Base-by-base conservation (phyloP, 352 stramenopile species). In the Phytophthora pisi region DNA sequence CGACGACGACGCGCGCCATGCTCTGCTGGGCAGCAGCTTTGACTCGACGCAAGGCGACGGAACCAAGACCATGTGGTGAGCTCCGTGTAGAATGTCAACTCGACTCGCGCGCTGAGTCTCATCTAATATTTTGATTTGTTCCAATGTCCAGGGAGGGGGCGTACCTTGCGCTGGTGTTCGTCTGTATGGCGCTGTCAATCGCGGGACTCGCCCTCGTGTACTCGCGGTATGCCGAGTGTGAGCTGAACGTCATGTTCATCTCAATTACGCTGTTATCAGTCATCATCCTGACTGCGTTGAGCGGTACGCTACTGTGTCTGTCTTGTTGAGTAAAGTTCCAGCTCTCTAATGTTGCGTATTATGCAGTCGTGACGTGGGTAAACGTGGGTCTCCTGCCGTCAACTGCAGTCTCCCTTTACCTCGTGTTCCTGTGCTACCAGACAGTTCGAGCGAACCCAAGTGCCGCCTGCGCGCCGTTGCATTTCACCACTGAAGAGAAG, bases 341-440 rank as follows among this genome's bases (percentile, higher is more conserved):
- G 20, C 20, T 20, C 20, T 20, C 53, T 79, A 57, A 74, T 26
- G 5, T 28, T 46, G 13, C 31, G 5, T 38, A 42, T 69, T 11
- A 13, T 56, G 56, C 18, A 93, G 85, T 89, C 7, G 75, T 78
- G 5, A 68, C 72, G 30, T 90, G 82, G 82, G 70, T 83, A 28
- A 86, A 86, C 40, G 77, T 81, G 6, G 86, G 86, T 2, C 61
- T 94, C 16, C 68, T 94, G 9, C 86, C 86, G 4, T 75, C 86
- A 5, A 68, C 79, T 5, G 72, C 71, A 16, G 75, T 91, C 36
- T 77, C 82, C 10, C 67, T 77, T 24, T 94, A 91, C 55, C 74
- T 89, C 31, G 74, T 90, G 15, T 81, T 89, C 38, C 68, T 94
- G 54, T 91, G 84, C 54, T 94, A 88, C 57, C 80, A 94, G 61